Base-by-base conservation (phyloP, 2,329 filamentous ascomycete species). In the Lecanicillium sp. region DNA sequence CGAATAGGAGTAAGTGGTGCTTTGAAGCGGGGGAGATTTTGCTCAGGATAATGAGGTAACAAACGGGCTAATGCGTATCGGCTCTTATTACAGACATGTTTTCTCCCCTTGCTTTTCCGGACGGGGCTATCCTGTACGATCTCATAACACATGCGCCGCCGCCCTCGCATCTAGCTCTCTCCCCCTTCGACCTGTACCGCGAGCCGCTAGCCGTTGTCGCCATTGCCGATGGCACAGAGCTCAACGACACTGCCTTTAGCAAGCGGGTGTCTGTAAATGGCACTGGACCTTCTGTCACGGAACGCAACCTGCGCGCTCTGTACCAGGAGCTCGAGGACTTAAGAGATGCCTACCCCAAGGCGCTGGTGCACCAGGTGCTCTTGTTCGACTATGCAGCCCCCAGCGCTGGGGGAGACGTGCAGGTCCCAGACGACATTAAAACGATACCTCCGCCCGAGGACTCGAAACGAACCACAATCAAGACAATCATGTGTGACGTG, bases 181-280 rank as follows among this genome's bases (percentile, higher is more conserved):
- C 83, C 28, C 89, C 92, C 1, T 95, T 95, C 66, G 92, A 98
- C 58, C 69, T 90, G 31, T 94, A 86, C 58, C 77, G 89, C 50
- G 86, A 94, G 57, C 83, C 87, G 8, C 70, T 95, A 38, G 77
- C 84, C 37, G 71, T 96, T 18, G 75, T 98, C 45, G 90, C 86
- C 3, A 70, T 96, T 42, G 85, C 86, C 13, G 90, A 96, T 60
- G 87, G 85, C 34, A 63, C 67, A 29, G 86, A 94, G 58, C 69
- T 85, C 18, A 63, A 69, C 43, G 68, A 69, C 43, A 57, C 63
- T 4, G 60, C 64, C 31, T 74, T 77, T 46, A 72, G 64, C 58
- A 74, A 71, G 50, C 64, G 73, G 30, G 64, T 68, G 37, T 78
- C 74, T 11, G 57, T 63, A 9, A 72, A 69, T 37, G 71, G 68